These are phyloP conservation scores for Hymenoscyphus fraxineus DNA, from an alignment of 2,329 filamentous ascomycete species.

Conservation along the genomic window DNA sequence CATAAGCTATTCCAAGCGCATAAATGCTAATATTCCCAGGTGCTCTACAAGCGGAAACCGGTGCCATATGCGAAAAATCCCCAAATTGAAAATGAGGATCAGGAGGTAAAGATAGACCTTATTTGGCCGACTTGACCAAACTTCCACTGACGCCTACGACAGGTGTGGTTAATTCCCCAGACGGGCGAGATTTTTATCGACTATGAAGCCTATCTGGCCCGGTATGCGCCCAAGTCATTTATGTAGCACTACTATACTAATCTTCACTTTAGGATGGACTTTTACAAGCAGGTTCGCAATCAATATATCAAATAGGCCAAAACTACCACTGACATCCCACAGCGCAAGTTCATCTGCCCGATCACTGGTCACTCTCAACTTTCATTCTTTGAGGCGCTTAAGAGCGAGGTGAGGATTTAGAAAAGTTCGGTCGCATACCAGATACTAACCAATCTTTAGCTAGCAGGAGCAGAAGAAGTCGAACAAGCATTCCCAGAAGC, in stretches of 20 bases:
- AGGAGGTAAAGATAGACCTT: slow-evolving; percentile 60
- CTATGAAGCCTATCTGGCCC: slow-evolving; percentile 82
- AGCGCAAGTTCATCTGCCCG: slow-evolving; percentile 84
- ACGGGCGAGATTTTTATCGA: slow-evolving; percentile 86
- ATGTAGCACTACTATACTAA: slow-evolving; percentile 30
- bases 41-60: slow-evolving; percentile 93
- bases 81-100: slow-evolving; percentile 72
- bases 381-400: slow-evolving; percentile 86
- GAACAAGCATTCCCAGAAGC: slow-evolving; percentile 89
- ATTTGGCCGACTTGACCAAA: slow-evolving; percentile 16
- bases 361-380: slow-evolving; percentile 90
- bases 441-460: slow-evolving; percentile 45
- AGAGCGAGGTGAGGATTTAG: slow-evolving; percentile 70
- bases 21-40: slow-evolving; percentile 49
- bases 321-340: slow-evolving; percentile 27
- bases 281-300: slow-evolving; percentile 76
- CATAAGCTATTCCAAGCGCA: neutral
- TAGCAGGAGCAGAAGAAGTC: slow-evolving; percentile 78
- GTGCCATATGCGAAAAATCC: slow-evolving; percentile 75
- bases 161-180: slow-evolving; percentile 90
- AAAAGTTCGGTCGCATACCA: slow-evolving; percentile 7
- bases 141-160: slow-evolving; percentile 25
- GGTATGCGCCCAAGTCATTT: slow-evolving; percentile 51
- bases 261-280: slow-evolving; percentile 66
- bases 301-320: slow-evolving; percentile 1